These are phyloP conservation scores for Termitomyces sp. DNA, from an alignment of 768 basidiomycete species.

Conservation along the genomic window DNA sequence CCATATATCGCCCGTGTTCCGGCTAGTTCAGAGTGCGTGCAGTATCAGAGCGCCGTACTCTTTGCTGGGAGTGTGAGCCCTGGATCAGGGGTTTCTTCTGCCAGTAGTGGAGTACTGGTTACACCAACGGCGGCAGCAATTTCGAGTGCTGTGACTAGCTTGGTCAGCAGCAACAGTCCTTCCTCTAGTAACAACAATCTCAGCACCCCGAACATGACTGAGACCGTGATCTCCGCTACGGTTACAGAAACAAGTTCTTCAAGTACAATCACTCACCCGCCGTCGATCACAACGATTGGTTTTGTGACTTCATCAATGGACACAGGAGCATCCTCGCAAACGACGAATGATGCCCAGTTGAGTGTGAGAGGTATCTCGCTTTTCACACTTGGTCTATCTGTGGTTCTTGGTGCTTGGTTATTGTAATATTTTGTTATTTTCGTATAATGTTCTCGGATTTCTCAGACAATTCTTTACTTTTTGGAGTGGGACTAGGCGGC, in stretches of 20 bases:
- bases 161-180: background rate
- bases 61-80: constrained; percentile 18
- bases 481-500: background rate
- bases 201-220: background rate
- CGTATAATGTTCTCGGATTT: background rate
- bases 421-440: background rate
- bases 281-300: background rate
- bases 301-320: background rate
- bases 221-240: background rate
- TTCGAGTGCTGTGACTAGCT: background rate
- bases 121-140: background rate
- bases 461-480: background rate
- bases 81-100: constrained; percentile 1
- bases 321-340: background rate
- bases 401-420: background rate
- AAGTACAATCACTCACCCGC: background rate
- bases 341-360: background rate
- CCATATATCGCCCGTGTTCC: constrained; percentile 33
- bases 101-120: background rate
- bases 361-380: background rate
- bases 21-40: constrained; percentile 28
- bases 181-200: background rate
- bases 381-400: background rate
- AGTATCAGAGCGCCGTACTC: constrained; percentile 22
- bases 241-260: background rate